A percentile compares a stretch with the other conserved stretches of the same genome.
Conservation (phyloP, 2,329 filamentous ascomycete genomes). For the Fusarium sp. region DNA sequence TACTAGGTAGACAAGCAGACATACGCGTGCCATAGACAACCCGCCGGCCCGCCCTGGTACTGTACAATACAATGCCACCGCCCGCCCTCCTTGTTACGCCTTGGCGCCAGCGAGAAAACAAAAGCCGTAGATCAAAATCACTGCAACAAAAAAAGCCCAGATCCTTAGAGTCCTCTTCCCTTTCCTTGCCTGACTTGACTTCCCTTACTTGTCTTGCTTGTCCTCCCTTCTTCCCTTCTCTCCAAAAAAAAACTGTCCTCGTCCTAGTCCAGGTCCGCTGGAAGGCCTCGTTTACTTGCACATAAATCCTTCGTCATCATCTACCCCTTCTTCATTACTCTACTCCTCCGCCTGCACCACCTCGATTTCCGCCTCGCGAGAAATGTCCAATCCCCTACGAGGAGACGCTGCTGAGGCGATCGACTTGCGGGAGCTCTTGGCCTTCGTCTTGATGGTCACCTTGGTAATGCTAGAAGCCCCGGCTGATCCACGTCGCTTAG, state of each 20-base stretch:
- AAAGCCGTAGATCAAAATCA: slow-evolving; percentile 1
- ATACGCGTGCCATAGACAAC: slow-evolving; percentile 16
- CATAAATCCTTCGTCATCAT: slow-evolving; percentile 17
- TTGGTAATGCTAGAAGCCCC: slow-evolving; percentile 37
- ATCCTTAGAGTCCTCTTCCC: not conserved
- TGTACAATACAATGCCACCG: slow-evolving; percentile 35
- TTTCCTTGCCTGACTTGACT: not conserved
- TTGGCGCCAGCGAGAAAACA: slow-evolving; percentile 21
- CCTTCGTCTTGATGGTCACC: slow-evolving; percentile 27
- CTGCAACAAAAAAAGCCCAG: not conserved
- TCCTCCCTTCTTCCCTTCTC: not conserved
- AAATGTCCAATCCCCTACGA: slow-evolving; percentile 36
- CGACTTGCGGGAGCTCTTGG: slow-evolving; percentile 12
- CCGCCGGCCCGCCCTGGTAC: slow-evolving; percentile 19
- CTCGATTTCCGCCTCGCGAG: slow-evolving; percentile 36
- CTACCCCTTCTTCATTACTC: slow-evolving; percentile 2
- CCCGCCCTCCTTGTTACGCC: slow-evolving; percentile 26
- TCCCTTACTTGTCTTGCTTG: not conserved
- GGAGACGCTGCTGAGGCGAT: slow-evolving; percentile 18
- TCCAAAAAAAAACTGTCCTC: slow-evolving; percentile 9
- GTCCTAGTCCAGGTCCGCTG: slow-evolving; percentile 11
- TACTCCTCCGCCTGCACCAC: slow-evolving; percentile 35
- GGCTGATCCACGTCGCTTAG: slow-evolving; percentile 38
- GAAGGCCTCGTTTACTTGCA: slow-evolving; percentile 34
- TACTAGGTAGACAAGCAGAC: slow-evolving; percentile 25